Evolutionary conservation across 148 eudicot species (phyloP).

Genomic region (Vaccinium corymbosum): DNA sequence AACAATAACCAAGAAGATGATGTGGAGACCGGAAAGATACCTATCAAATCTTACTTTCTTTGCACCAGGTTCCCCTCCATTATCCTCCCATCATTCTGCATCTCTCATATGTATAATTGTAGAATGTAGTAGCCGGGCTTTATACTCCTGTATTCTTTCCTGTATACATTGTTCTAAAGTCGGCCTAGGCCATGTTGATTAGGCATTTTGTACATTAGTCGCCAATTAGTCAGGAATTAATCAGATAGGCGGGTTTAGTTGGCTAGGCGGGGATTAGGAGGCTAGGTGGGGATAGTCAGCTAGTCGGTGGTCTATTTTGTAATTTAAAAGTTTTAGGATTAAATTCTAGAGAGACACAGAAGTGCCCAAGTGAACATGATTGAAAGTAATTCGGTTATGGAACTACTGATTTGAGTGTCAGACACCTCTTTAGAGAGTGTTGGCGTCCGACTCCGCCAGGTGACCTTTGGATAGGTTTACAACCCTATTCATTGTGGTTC

Average conservation of each 20-base stretch:
- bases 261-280: too few relatives aligned
- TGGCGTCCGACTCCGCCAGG: too few relatives aligned
- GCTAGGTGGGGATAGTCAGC: too few relatives aligned
- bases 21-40: slow-evolving; percentile 48
- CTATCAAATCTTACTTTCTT: slow-evolving; percentile 76
- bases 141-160: not conserved
- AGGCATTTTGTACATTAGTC: too few relatives aligned
- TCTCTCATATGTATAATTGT: not conserved
- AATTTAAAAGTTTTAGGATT: too few relatives aligned
- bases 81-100: not conserved
- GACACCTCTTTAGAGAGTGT: too few relatives aligned
- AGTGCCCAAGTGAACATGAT: not conserved
- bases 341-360: not conserved
- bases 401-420: not conserved
- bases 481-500: not conserved
- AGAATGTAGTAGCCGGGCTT: not conserved
- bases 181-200: too few relatives aligned
- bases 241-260: too few relatives aligned
- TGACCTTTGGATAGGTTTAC: not conserved
- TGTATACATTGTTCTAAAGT: not conserved
- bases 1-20: slow-evolving; percentile 31
- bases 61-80: slow-evolving; percentile 52
- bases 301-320: too few relatives aligned
- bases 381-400: too few relatives aligned
- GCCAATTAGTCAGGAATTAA: too few relatives aligned